Conservation (phyloP, 208 protist genomes). For the Leishmania aethiopica region DNA sequence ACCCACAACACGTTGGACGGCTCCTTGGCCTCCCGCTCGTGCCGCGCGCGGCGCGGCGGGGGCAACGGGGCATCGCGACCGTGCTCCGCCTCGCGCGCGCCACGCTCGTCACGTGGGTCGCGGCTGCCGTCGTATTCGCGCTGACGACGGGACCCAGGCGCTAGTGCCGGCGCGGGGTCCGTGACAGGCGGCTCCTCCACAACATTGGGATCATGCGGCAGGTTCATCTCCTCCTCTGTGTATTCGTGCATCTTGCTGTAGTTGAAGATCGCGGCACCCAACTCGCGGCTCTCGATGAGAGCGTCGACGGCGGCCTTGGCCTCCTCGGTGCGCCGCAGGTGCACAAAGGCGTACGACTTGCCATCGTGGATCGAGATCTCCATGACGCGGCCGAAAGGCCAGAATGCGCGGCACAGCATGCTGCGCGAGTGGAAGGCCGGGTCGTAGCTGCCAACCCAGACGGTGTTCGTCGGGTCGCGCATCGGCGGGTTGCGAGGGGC, state of each 20-base stretch:
- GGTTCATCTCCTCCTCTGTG: constrained; percentile 65
- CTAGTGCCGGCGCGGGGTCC: constrained; percentile 24
- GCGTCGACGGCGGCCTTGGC: constrained; percentile 69
- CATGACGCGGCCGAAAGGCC: constrained; percentile 83
- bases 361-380: constrained; percentile 67
- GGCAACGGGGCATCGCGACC: constrained; percentile 1
- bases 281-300: constrained; percentile 53
- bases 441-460: constrained; percentile 88
- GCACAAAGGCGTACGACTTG: constrained; percentile 86
- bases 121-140: constrained; percentile 17
- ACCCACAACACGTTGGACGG: constrained; percentile 87
- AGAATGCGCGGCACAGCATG: constrained; percentile 57
- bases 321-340: constrained; percentile 83
- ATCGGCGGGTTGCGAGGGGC: constrained; percentile 29
- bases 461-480: constrained; percentile 87
- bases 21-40: constrained; percentile 57
- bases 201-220: constrained; percentile 47
- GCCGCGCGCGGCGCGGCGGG: constrained; percentile 50
- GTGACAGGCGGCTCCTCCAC: constrained; percentile 24
- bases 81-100: constrained; percentile 12
- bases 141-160: constrained; percentile 16
- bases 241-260: constrained; percentile 91
- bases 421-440: constrained; percentile 48
- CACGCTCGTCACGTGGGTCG: constrained; percentile 21
- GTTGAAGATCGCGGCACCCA: constrained; percentile 73